Base-by-base conservation (phyloP, 768 basidiomycete genomes). In the Tricholoma furcatifolium region DNA sequence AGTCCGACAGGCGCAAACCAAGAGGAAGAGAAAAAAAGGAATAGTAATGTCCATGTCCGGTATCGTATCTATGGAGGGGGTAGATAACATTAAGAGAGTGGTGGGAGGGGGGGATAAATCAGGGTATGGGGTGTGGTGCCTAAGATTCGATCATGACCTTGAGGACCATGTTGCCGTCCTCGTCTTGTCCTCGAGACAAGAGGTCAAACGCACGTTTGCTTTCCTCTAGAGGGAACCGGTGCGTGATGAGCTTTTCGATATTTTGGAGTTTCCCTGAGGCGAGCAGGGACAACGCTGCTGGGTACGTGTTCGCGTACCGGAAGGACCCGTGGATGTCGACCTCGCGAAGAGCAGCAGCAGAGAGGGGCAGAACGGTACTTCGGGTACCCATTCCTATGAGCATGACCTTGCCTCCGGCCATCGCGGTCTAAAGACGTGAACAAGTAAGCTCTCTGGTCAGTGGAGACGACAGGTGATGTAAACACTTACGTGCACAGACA, bases 321-420 rank as follows among this genome's bases (percentile, higher is more conserved):
- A 97, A 97, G 34, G 88, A 90, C 59, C 94, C 95, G 56, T 85
- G 82, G 62, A 98, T 84, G 69, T 98, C 93, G 54, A 98, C 91
- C 70, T 97, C 95, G 47, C 95, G 85, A 51, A 86, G 69, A 14
- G 91, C 87, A 36, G 93, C 90, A 24, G 81, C 78, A 39, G 88
- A 87, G 51, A 94, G 78, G n/a, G 96, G 96, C 49, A 97, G 76
- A 57, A 80, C 76, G 51, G 87, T 82, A 61, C 86, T 88, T 53
- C 87, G 82, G 14, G 92, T 83, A 60, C 96, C 96, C 96, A 98
- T 98, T 18, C 96, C 96, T 58, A 98, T 84, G 62, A 93, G 88
- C 79, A 93, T 86, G 51, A 97, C 91, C 65, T 88, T 92, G 45
- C 92, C 91, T 46, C 94, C 95, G 15, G 89, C 76, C 47, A 79